Percentiles rank a stretch among this genome's conserved stretches.
Conservation (phyloP, 306 rosid species). For the Cicer chorassanicum region DNA sequence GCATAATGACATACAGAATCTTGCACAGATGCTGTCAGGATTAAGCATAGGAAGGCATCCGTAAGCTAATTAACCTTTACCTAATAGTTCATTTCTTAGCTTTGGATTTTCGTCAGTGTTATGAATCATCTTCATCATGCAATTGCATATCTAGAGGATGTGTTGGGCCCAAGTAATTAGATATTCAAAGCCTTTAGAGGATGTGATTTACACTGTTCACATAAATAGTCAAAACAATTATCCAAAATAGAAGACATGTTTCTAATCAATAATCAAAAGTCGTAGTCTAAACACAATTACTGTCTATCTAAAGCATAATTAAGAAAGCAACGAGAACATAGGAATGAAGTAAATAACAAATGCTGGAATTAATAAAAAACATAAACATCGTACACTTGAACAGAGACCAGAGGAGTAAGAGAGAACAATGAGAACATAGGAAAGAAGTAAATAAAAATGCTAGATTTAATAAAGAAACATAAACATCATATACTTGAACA, state of each 20-base stretch:
- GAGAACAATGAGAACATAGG: neutral
- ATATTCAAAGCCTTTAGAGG: constrained; percentile 10
- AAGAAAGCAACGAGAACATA: neutral
- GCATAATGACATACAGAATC: constrained; percentile 63
- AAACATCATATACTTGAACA: too few species aligned
- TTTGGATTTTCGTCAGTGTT: constrained; percentile 15
- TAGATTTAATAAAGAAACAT: too few species aligned
- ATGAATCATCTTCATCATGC: neutral
- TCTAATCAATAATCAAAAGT: neutral
- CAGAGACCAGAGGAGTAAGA: too few species aligned
- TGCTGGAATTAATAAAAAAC: too few species aligned
- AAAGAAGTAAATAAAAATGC: too few species aligned
- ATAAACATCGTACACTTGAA: too few species aligned
- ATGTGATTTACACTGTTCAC: too few species aligned
- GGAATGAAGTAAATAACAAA: too few species aligned
- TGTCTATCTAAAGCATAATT: neutral
- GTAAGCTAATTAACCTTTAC: constrained; percentile 59
- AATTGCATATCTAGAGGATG: neutral
- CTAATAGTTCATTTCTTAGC: constrained; percentile 38
- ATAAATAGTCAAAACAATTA: too few species aligned
- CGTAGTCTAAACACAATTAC: neutral
- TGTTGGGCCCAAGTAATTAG: constrained; percentile 2
- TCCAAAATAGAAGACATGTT: neutral
- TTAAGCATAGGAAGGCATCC: constrained; percentile 84
- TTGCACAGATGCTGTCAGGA: constrained; percentile 75